phyloP scores from a whole-genome alignment of 1,284 basidiomycete genomes.

The Cystobasidiaceae sp. region DNA sequence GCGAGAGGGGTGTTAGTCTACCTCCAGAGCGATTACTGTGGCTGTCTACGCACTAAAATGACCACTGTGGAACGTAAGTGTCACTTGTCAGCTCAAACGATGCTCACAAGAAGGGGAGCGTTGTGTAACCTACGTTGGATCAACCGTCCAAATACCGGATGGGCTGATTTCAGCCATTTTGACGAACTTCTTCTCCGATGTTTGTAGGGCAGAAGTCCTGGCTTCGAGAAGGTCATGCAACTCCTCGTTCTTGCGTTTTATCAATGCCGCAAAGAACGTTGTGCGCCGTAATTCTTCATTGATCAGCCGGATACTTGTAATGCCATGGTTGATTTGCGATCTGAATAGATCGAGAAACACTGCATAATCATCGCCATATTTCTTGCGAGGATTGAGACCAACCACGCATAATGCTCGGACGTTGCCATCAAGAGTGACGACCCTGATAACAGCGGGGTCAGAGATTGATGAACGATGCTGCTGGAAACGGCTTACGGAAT shows the following conservation, averaged over 20 bases:
- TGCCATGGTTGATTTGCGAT: constrained; percentile 35
- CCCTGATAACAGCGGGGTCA: neutral
- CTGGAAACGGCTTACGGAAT: constrained; percentile 8
- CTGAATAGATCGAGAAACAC: constrained; percentile 38
- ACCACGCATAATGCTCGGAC: constrained; percentile 37
- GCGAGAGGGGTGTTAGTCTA: neutral
- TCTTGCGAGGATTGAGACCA: constrained; percentile 37
- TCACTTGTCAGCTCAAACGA: neutral
- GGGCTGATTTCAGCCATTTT: constrained; percentile 38
- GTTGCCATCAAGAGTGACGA: constrained; percentile 32
- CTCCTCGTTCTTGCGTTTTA: constrained; percentile 40
- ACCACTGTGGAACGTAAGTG: neutral
- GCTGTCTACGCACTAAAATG: neutral
- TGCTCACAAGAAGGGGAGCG: no score
- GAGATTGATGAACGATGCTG: neutral
- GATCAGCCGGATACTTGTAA: constrained; percentile 38
- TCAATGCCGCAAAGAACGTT: constrained; percentile 37
- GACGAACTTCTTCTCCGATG: constrained; percentile 37
- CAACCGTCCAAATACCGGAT: constrained; percentile 39
- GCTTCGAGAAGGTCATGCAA: constrained; percentile 35
- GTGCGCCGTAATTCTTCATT: constrained; percentile 37
- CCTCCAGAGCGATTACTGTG: neutral
- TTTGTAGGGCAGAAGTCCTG: constrained; percentile 37
- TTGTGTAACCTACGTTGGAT: neutral
- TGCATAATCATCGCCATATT: constrained; percentile 35